These are phyloP conservation scores for Dentipellis sp. DNA, from an alignment of 768 basidiomycete species.

Conservation along the genomic window DNA sequence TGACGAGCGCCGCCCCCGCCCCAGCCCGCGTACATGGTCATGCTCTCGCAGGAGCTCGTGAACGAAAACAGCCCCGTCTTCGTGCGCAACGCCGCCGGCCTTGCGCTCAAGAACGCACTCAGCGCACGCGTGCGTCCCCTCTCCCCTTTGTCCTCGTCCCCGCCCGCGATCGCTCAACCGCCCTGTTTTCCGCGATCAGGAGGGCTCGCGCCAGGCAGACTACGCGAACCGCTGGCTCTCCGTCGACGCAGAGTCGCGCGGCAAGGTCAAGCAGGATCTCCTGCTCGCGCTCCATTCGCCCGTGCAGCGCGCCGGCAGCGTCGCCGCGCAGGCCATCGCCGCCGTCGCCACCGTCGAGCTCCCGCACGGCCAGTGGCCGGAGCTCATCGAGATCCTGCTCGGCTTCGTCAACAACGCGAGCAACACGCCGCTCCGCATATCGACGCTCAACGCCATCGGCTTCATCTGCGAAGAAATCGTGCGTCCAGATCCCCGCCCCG, in stretches of 20 bases:
- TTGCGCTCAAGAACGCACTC: slow-evolving; percentile 94
- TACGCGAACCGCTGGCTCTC: slow-evolving; percentile 75
- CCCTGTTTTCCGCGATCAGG: slow-evolving; percentile 36
- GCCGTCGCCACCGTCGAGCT: slow-evolving; percentile 93
- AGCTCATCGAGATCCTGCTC: slow-evolving; percentile 81
- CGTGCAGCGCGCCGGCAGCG: slow-evolving; percentile 64
- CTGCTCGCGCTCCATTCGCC: slow-evolving; percentile 76
- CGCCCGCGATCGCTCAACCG: not conserved
- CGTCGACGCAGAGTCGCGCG: slow-evolving; percentile 56
- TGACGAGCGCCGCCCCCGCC: slow-evolving; percentile 12
- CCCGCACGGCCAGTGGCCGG: slow-evolving; percentile 79
- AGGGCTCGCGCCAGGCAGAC: slow-evolving; percentile 62
- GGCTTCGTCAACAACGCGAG: slow-evolving; percentile 72
- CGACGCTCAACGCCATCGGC: slow-evolving; percentile 91
- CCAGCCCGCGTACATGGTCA: slow-evolving; percentile 88
- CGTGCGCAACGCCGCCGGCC: slow-evolving; percentile 90
- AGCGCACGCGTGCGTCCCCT: slow-evolving; percentile 75
- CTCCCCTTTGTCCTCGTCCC: slow-evolving; percentile 10
- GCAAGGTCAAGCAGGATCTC: slow-evolving; percentile 82
- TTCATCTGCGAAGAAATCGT: slow-evolving; percentile 97
- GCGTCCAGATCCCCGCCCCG: slow-evolving; percentile 26
- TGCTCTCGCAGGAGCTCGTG: slow-evolving; percentile 78
- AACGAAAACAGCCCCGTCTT: slow-evolving; percentile 63
- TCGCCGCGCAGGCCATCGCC: slow-evolving; percentile 89
- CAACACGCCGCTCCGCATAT: slow-evolving; percentile 70